Base-by-base conservation (phyloP, 169 alveolate genomes). In the Plasmodium reichenowi region DNA sequence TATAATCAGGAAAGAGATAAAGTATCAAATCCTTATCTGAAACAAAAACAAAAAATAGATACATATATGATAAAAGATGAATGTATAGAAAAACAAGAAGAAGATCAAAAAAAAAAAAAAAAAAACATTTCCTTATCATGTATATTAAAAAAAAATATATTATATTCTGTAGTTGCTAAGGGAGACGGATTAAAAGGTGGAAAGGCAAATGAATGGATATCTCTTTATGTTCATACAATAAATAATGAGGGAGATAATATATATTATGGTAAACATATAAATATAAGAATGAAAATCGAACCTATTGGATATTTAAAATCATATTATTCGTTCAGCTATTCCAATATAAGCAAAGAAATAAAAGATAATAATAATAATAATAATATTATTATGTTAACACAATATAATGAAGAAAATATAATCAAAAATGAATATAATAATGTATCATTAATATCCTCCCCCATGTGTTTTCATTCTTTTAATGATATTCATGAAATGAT, bases 171-270 rank as follows among this genome's bases (percentile, higher is more conserved):
- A 60, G 70, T 92, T 26, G 95, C 93, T 24, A 95, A 94, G 58
- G 96, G 96, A 20, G 80, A 32, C 17, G 95, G 96, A 7, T 62
- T 94, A 48, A 26, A 43, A 26, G 96, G 96, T 2, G 96, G 96
- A 12, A 93, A 91, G 56, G 70, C 93, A 59, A 94, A 94, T 29
- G 72, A 86, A 38, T 94, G 96, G 96, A 90, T 92, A 29, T 89
- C 88, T 59, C 92, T 94, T 72, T 67, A 78, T 73, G 94, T 94
- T 38, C 68, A 89, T 38, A 87, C 92, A n/a, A 86, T 71, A 72
- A 72, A 86, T 86, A 48, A 60, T 38, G 72, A 64, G 72, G 72
- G 58, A n/a, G 63, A 62, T 17, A 72, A 86, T 29, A 29, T 67
- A 43, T 86, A 86, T 60, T 32, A 47, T 15, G 92, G 92, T 22